Conservation (phyloP, 306 rosid genomes). For the Gillenia trifoliata region DNA sequence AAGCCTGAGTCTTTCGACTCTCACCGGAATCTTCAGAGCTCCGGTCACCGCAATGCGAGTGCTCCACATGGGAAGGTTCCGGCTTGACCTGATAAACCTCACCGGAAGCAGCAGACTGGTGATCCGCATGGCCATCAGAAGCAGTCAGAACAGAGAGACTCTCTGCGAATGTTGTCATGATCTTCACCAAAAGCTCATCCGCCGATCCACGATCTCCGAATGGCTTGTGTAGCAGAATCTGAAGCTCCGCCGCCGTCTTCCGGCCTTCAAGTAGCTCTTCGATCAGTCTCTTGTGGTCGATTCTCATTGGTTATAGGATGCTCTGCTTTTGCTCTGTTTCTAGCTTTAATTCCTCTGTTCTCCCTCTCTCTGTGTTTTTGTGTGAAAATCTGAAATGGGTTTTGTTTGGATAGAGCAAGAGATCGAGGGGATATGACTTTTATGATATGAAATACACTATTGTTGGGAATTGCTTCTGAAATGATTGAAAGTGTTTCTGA, state of each 20-base stretch:
- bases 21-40: conserved; percentile 42
- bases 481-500: background rate
- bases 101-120: background rate
- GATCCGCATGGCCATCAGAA: background rate
- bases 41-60: conserved; percentile 35
- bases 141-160: conserved; percentile 36
- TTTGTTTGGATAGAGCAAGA: background rate
- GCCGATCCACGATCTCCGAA: conserved; percentile 14
- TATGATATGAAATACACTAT: background rate
- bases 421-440: conserved; percentile 9
- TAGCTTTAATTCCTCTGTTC: background rate
- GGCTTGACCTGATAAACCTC: conserved; percentile 2
- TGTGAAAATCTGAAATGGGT: background rate
- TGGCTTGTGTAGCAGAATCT: conserved; percentile 32
- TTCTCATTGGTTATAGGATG: background rate
- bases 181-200: conserved; percentile 28
- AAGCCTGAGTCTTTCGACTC: conserved; percentile 31
- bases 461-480: background rate
- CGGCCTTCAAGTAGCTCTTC: conserved; percentile 36
- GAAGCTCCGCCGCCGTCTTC: conserved; percentile 41
- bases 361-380: background rate
- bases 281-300: conserved; percentile 6
- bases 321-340: background rate
- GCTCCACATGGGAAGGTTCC: conserved; percentile 19
- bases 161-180: conserved; percentile 33